Conservation (phyloP, 352 stramenopile genomes). For the Phytophthora litchii region DNA sequence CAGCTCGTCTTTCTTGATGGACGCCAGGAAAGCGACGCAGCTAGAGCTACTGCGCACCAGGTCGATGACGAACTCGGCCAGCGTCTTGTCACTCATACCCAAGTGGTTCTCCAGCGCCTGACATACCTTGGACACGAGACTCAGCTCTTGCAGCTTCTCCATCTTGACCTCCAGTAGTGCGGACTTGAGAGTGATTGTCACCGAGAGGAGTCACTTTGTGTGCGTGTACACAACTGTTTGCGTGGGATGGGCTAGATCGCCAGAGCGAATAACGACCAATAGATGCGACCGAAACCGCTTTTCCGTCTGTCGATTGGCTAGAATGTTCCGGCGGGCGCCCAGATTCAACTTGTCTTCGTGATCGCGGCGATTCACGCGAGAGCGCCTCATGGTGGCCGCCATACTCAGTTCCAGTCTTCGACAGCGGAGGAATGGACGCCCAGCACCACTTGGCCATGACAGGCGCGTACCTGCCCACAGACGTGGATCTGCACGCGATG, state of each 20-base stretch:
- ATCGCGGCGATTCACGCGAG: constrained; percentile 35
- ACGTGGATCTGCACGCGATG: constrained; percentile 29
- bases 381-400: constrained; percentile 3
- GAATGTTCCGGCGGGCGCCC: not conserved
- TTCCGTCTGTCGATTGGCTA: constrained; percentile 8
- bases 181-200: constrained; percentile 18
- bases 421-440: constrained; percentile 26
- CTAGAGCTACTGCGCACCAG: constrained; percentile 79
- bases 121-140: constrained; percentile 89
- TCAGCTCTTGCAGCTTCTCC: constrained; percentile 91
- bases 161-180: constrained; percentile 40
- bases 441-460: constrained; percentile 23
- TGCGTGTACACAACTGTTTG: constrained; percentile 1
- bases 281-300: not conserved
- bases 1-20: constrained; percentile 71
- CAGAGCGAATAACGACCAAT: constrained; percentile 8
- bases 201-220: constrained; percentile 8
- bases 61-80: constrained; percentile 97
- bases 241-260: constrained; percentile 21
- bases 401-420: constrained; percentile 26
- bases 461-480: constrained; percentile 14
- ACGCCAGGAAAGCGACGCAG: constrained; percentile 59
- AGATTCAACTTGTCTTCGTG: constrained; percentile 45
- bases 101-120: constrained; percentile 92
- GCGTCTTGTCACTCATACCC: constrained; percentile 95